Evolutionary conservation across 2,329 filamentous ascomycete genomes (phyloP), one percentile per base, ranked within the genome.

Genomic region (Albophoma yamanashiensis): DNA sequence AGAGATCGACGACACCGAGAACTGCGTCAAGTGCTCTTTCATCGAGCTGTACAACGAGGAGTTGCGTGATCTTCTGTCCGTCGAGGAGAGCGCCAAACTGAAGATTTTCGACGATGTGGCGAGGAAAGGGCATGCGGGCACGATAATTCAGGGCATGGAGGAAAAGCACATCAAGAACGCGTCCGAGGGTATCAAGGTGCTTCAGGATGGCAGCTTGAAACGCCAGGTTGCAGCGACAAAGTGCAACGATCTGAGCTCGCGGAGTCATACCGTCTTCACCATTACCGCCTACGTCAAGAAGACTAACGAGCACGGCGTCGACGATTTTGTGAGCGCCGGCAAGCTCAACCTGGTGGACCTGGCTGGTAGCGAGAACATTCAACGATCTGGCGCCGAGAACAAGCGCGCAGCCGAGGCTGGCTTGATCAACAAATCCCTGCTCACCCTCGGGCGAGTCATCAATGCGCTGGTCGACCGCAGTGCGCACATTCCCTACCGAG

Each of bases 191-290:
- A 92, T 99, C 74, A 89, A 90, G 74, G 82, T 97, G 63, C 83
- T 99, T 55, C 91, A 94, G 67, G 83, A 88, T 64, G 95, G 94
- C 63, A 97, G 92, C 73, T 82, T 94, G 75, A 96, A 92, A 74
- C 89, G 94, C 57, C 94, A 99, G 74, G 94, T 99, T n/a, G 95
- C 94, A 7, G 92, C 95, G 4, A 99, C 94, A n/a, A 97, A 97
- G 75, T 99, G 94, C 82, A 99, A 99, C 72, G 94, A 99, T 68
- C 84, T 97, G 59, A 97, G 92, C 75, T 97, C 92, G 67, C 87
- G 94, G 73, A 96, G 92, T 77, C 95, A 99, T 71, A 99, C 94
- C 0, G 89, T 99, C 27, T 99, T 99, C 70, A 97, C 94, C 9
- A 90, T 99, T 62, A 97, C 93, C 0, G 90, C 92, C 0, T 91